Conservation (phyloP, 2,329 filamentous ascomycete species). For the Emmonsiellopsis sp. region DNA sequence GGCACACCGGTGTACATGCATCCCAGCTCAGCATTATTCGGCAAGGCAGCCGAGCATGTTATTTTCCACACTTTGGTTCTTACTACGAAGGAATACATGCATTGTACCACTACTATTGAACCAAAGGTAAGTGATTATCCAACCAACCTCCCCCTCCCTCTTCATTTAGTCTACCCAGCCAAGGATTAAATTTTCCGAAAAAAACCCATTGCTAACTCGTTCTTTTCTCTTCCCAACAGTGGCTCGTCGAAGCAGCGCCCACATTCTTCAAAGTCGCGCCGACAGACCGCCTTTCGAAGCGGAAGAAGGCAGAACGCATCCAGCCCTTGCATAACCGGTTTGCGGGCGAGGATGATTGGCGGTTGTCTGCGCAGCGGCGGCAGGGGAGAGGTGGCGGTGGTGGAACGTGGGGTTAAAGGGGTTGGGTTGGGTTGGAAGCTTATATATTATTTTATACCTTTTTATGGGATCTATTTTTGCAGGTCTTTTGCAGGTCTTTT, state of each 20-base stretch:
- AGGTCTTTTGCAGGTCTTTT: too few relatives aligned
- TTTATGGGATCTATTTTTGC: neutral
- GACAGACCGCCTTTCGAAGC: conserved; percentile 75
- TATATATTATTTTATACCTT: neutral
- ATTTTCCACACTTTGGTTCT: conserved; percentile 62
- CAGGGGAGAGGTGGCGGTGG: conserved; percentile 78
- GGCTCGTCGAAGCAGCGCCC: conserved; percentile 90
- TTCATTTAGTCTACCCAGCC: too few relatives aligned
- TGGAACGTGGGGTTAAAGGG: conserved; percentile 68
- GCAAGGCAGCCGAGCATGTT: conserved; percentile 92
- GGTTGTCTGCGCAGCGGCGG: conserved; percentile 76
- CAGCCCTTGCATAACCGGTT: conserved; percentile 93
- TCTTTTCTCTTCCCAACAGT: conserved; percentile 23
- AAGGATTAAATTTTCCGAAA: neutral
- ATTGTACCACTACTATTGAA: conserved; percentile 84
- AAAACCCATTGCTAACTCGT: neutral
- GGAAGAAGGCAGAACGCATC: conserved; percentile 89
- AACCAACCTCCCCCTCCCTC: neutral
- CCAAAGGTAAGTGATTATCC: conserved; percentile 50
- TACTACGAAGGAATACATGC: conserved; percentile 89
- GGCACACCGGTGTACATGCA: conserved; percentile 92
- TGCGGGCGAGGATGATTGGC: conserved; percentile 88
- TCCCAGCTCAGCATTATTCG: conserved; percentile 82
- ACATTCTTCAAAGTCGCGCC: conserved; percentile 97
- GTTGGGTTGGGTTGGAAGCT: neutral